phyloP scores from a whole-genome alignment of 345 rosid species.

The Isatis tinctoria region DNA sequence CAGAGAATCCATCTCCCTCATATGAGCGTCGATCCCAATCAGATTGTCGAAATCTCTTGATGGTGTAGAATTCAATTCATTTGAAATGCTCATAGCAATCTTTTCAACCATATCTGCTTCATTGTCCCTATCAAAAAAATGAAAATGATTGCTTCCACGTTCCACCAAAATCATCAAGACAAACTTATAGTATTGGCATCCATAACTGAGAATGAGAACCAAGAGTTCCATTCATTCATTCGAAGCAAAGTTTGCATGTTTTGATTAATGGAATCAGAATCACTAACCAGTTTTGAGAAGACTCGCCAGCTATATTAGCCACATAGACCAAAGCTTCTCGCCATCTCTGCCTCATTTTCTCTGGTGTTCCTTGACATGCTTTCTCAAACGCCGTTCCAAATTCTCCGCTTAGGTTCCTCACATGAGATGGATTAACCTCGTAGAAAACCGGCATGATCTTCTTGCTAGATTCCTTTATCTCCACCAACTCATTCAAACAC shows the following conservation, averaged over 20 bases:
- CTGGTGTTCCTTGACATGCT: background rate
- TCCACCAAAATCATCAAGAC: background rate
- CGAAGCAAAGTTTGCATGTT: no score
- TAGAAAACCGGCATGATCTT: background rate
- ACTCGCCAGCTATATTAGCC: slow-evolving; percentile 14
- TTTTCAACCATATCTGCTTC: slow-evolving; percentile 20
- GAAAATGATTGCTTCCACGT: background rate
- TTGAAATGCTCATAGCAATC: slow-evolving; percentile 3
- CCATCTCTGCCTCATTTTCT: slow-evolving; percentile 16
- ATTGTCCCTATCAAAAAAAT: slow-evolving; percentile 6
- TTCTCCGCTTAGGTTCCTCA: no score
- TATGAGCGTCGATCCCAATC: slow-evolving; percentile 5
- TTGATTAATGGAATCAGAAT: background rate
- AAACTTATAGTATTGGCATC: background rate
- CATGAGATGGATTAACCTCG: no score
- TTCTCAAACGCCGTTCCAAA: no score
- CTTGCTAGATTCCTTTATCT: background rate
- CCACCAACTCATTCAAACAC: slow-evolving; percentile 15
- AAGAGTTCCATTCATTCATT: no score
- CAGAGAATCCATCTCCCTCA: background rate
- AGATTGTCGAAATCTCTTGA: background rate
- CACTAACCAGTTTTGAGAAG: slow-evolving; percentile 18
- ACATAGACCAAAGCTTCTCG: slow-evolving; percentile 17
- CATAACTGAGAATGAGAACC: background rate
- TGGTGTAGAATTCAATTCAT: background rate